Evolutionary conservation across 306 rosid genomes (phyloP).

Genomic region (Crotalaria pallida): DNA sequence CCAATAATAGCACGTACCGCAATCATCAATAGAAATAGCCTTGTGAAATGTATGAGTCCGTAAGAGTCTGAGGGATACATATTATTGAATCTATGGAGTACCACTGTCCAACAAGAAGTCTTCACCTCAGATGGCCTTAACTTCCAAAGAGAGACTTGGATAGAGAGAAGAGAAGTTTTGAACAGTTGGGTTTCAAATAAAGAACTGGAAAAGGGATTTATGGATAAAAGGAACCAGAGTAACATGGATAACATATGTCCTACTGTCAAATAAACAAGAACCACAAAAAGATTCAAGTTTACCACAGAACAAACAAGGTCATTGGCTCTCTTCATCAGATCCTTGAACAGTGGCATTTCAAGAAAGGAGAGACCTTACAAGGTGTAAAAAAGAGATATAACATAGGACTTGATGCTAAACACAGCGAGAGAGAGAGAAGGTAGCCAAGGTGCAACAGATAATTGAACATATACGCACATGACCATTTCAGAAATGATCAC

Average conservation of each 20-base stretch:
- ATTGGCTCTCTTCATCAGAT: not conserved
- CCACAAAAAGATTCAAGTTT: not conserved
- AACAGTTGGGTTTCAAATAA: not conserved
- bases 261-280: not conserved
- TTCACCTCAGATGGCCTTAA: not conserved
- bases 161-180: not conserved
- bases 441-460: not conserved
- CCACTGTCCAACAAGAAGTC: not conserved
- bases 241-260: not conserved
- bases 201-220: slow-evolving; percentile 7
- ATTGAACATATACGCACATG: not conserved
- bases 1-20: not conserved
- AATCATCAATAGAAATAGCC: not conserved
- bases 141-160: not conserved
- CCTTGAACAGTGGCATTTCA: not conserved
- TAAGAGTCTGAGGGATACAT: not conserved
- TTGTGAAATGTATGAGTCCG: not conserved
- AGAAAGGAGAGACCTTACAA: not conserved
- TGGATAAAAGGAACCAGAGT: not conserved
- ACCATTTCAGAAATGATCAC: not conserved
- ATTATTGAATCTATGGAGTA: not conserved
- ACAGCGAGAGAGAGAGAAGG: not conserved
- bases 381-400: too few relatives aligned
- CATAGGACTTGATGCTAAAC: too few relatives aligned
- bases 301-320: not conserved